Percentiles rank a stretch among this genome's conserved stretches.
These are phyloP conservation scores for Flaveria ramosissima DNA, from an alignment of 129 eudicot species.

Conservation along the genomic window DNA sequence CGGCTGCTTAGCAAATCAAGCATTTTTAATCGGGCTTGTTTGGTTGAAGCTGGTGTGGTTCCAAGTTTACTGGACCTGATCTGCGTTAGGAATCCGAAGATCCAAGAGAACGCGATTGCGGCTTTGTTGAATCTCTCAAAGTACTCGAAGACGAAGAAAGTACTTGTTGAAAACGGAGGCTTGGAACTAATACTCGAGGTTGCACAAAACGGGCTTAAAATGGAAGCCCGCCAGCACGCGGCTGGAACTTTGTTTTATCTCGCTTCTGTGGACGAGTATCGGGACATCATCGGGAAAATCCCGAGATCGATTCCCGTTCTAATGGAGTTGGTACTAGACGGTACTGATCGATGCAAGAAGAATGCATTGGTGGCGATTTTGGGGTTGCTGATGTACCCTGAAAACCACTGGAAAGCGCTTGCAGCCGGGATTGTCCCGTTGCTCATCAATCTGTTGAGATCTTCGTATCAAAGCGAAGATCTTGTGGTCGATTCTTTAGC, in stretches of 20 bases:
- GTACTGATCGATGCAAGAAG: constrained; percentile 61
- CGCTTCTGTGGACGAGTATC: constrained; percentile 74
- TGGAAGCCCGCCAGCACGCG: constrained; percentile 83
- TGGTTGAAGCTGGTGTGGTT: constrained; percentile 79
- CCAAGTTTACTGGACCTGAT: constrained; percentile 59
- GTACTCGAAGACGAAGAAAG: constrained; percentile 41
- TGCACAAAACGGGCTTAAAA: constrained; percentile 57
- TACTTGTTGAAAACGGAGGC: constrained; percentile 65
- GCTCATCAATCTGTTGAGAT: constrained; percentile 45
- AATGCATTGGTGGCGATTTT: constrained; percentile 74
- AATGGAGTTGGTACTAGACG: constrained; percentile 65
- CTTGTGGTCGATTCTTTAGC: constrained; percentile 61
- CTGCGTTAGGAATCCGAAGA: constrained; percentile 39
- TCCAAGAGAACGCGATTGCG: constrained; percentile 72
- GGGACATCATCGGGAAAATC: constrained; percentile 59
- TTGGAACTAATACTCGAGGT: constrained; percentile 58
- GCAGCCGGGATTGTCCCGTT: constrained; percentile 66
- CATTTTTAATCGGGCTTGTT: constrained; percentile 74
- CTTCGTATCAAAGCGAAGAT: constrained; percentile 53
- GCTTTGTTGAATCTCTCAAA: constrained; percentile 71
- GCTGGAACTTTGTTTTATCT: constrained; percentile 88
- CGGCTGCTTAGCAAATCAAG: constrained; percentile 73
- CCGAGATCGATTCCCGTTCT: constrained; percentile 61
- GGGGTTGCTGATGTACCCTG: constrained; percentile 58
- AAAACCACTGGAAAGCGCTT: constrained; percentile 65